Conservation (phyloP, 1,284 basidiomycete species). For the Ceratobasidium sp. region DNA sequence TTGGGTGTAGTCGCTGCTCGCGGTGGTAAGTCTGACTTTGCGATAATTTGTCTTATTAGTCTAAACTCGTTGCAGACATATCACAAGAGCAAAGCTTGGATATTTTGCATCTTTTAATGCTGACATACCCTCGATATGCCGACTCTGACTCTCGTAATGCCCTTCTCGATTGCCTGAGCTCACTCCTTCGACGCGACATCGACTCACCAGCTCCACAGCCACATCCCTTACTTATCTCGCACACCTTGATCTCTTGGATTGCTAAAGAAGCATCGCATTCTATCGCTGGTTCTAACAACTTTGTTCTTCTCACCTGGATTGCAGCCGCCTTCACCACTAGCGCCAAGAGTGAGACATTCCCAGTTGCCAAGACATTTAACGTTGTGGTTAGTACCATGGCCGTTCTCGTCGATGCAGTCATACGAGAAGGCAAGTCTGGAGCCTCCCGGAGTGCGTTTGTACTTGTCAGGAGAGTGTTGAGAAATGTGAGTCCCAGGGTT, state of each 20-base stretch:
- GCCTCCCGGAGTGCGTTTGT: conserved; percentile 30
- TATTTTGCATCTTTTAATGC: conserved; percentile 74
- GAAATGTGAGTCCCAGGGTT: conserved; percentile 35
- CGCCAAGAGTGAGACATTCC: conserved; percentile 23
- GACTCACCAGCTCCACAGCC: conserved; percentile 16
- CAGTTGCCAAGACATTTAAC: conserved; percentile 27
- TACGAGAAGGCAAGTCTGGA: conserved; percentile 16
- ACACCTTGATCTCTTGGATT: conserved; percentile 33
- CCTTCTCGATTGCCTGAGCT: conserved; percentile 60
- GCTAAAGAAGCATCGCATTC: conserved; percentile 28
- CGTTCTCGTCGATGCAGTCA: conserved; percentile 13
- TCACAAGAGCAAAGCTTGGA: conserved; percentile 72
- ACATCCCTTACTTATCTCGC: conserved; percentile 23
- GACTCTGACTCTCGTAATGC: conserved; percentile 76
- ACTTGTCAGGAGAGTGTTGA: conserved; percentile 17
- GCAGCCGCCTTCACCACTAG: conserved; percentile 22
- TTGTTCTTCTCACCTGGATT: conserved; percentile 30
- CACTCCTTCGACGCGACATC: conserved; percentile 25
- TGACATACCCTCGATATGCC: conserved; percentile 80
- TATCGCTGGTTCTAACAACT: conserved; percentile 23
- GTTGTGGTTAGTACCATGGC: conserved; percentile 25
- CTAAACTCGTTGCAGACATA: conserved; percentile 61
- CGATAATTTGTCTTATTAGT: background rate
- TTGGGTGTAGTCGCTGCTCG: conserved; percentile 67
- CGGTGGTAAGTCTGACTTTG: conserved; percentile 60